These are phyloP conservation scores for Reticulascus tulasneorum DNA, from an alignment of 2,329 filamentous ascomycete genomes.

Conservation along the genomic window DNA sequence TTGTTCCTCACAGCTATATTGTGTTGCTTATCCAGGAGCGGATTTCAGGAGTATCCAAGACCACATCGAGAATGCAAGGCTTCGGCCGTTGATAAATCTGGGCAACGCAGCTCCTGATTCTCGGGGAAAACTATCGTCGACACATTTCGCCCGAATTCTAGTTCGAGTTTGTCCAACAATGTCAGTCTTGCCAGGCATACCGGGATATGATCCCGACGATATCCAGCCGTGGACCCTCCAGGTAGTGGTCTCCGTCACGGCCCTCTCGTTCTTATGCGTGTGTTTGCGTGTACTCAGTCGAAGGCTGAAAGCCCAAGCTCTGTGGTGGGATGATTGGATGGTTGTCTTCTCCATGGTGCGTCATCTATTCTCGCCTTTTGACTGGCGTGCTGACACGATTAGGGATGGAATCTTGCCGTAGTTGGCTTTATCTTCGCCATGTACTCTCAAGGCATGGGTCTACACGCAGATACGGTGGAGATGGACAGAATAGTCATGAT, in stretches of 20 bases:
- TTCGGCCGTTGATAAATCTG: no score
- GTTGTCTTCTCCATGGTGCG: constrained; percentile 45
- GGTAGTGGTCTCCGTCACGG: constrained; percentile 36
- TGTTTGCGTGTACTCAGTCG: constrained; percentile 37
- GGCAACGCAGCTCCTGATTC: no score
- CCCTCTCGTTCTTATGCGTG: constrained; percentile 33
- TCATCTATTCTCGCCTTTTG: constrained; percentile 1
- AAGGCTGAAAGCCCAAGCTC: constrained; percentile 33
- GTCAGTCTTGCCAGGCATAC: constrained; percentile 19
- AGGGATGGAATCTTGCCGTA: constrained; percentile 38
- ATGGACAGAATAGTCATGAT: constrained; percentile 34
- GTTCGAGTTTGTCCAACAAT: constrained; percentile 6
- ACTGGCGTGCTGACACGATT: neutral
- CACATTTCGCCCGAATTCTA: no score
- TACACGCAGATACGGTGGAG: constrained; percentile 37
- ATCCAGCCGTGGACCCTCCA: constrained; percentile 39
- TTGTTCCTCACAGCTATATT: no score
- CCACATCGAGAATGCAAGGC: no score
- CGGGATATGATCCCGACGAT: constrained; percentile 28
- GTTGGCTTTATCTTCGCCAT: constrained; percentile 46
- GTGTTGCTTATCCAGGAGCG: no score
- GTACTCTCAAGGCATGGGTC: constrained; percentile 41
- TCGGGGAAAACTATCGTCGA: no score
- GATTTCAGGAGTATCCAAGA: no score
- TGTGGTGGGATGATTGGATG: constrained; percentile 50